Base-by-base conservation (phyloP, 495 filamentous ascomycete species). In the Chaetomium fimeti region DNA sequence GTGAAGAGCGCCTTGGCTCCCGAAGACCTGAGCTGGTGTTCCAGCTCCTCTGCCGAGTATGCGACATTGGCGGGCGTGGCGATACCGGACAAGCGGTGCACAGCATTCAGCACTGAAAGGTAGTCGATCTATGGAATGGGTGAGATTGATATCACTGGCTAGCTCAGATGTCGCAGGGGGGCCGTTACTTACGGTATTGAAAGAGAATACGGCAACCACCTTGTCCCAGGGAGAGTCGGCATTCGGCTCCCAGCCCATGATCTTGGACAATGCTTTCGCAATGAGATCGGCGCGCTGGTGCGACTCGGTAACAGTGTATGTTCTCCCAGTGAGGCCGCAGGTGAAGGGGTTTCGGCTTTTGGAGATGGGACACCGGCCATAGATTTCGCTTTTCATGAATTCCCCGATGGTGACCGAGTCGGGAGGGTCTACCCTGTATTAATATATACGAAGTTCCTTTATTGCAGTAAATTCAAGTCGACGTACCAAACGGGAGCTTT, bases 221-320 rank as follows among this genome's bases (percentile, higher is more conserved):
- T 94, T 97, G 68, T 97, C 92, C 88, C 89, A 96, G 70, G 92
- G 89, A 0, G 84, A 84, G 24, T 91, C 91, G 63, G 83, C 68
- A 66, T 93, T 93, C 9, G 89, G 84, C 29, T 81, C 67, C 89
- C 90, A 96, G 55, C 85, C 87, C 67, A 94, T 76, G 66, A 90
- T 86, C 70, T 91, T 89, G 11, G 85, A 78, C 5, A 97, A 74
- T 5, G 83, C 87, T 58, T 87, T 83, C 16, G 91, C 84, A n/a
- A 96, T 79, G 51, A 81, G 77, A 20, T 92, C 85, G 3, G 89
- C 84, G 2, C 91, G 84, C 51, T 88, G 81, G 32, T 81, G 84
- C 24, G 91, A 82, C 66, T 94, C 85, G 18, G 79, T 68, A 20
- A 83, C 78, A 11, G 88, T 87, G 75, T 88, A 93, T 18, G 85